Evolutionary conservation across 2,329 filamentous ascomycete genomes (phyloP).

Genomic region (Rasamsonia emersonii): DNA sequence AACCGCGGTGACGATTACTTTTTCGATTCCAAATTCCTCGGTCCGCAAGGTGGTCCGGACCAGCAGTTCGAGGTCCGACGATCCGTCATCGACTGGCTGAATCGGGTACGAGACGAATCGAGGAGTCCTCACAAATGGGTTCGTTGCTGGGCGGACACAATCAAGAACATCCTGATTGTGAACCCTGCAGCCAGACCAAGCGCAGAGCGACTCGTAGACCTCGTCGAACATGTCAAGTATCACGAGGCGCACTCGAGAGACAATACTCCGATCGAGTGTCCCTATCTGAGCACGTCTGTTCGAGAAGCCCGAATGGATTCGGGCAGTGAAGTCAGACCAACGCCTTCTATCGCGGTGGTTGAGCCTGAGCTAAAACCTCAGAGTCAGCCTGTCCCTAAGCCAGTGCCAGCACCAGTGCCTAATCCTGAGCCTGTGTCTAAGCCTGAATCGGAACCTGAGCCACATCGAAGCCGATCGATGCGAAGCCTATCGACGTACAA

Average conservation of each 20-base stretch:
- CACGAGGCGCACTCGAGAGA: neutral
- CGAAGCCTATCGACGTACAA: too few relatives aligned
- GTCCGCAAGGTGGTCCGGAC: neutral
- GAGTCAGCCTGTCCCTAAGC: neutral
- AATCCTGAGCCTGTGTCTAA: too few relatives aligned
- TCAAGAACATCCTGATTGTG: neutral
- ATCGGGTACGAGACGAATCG: neutral
- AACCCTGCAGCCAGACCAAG: neutral
- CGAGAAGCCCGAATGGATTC: neutral
- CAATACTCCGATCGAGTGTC: neutral
- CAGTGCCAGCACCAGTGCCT: too few relatives aligned
- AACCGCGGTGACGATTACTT: constrained; percentile 1
- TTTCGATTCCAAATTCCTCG: neutral
- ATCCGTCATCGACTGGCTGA: constrained; percentile 1
- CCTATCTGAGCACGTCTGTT: neutral
- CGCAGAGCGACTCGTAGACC: neutral
- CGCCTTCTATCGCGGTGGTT: neutral
- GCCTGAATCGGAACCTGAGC: too few relatives aligned
- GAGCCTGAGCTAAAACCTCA: neutral
- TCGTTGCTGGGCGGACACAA: constrained; percentile 1
- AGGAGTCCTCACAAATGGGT: neutral
- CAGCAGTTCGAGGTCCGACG: neutral
- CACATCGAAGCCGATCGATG: too few relatives aligned
- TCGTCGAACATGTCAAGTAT: neutral
- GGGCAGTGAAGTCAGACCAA: neutral